Evolutionary conservation across 129 eudicot species (phyloP), one percentile per base, ranked within the genome.

Genomic region (Artemisia argyi): DNA sequence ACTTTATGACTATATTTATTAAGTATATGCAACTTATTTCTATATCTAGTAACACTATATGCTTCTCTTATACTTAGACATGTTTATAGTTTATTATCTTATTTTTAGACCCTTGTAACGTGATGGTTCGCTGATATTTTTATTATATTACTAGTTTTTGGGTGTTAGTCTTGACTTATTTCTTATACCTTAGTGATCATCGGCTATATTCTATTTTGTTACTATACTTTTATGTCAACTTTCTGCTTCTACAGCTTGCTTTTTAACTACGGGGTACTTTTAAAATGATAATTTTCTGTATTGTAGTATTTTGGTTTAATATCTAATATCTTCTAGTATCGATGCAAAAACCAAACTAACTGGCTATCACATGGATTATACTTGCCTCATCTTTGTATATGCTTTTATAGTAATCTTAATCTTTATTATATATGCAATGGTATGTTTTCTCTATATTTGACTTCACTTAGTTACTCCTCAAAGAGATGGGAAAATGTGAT

Each of bases 1-100:
- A 69, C 61, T 68, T 64, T 72, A 68, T 60, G 30, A 55, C 60
- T 76, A 68, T 59, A 32, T 72, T 58, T 42, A 67, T 15, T 30
- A 67, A 65, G 28, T 70, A 67, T 72, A 49, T 42, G 61, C 58
- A 42, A 71, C 69, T 11, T 61, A 61, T 61, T 61, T 73, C 19
- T 54, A 58, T 72, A 14, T 46, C 58, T 56, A 13, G 22, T 39
- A 39, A 15, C 32, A 42, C 18, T 71, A 30, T 56, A n/a, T 72
- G 59, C 61, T 51, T 1, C 47, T 73, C 69, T 57, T 65, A 71
- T 78, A 55, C 62, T 53, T 17, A 18, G 22, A 71, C 44, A n/a
- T 78, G 47, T 71, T 71, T 64, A 64, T 67, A 54, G 11, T 48
- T 28, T 78, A 71, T 61, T 72, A 54, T 78, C 42, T 17, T 71